Evolutionary conservation across 768 basidiomycete species (phyloP).

Genomic region (Tricholoma saponaceum): DNA sequence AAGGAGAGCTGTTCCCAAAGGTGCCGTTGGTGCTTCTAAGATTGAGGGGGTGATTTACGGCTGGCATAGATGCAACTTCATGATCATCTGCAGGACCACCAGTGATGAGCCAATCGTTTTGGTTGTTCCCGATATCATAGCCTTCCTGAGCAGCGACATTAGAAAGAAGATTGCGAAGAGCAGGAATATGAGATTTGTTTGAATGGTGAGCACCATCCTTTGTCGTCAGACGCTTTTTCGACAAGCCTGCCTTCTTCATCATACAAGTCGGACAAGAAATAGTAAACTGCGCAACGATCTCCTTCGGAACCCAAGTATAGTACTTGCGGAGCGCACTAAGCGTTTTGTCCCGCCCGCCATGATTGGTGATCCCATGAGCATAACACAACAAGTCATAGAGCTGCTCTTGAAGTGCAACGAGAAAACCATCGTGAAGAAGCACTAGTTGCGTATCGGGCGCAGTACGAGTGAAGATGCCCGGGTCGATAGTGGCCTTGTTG

Average conservation of each 20-base stretch:
- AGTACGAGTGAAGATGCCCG: not conserved
- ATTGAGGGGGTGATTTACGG: too few relatives aligned
- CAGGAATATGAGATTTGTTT: slow-evolving; percentile 15
- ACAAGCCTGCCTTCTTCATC: slow-evolving; percentile 36
- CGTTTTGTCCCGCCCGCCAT: slow-evolving; percentile 81
- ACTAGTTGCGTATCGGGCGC: slow-evolving; percentile 27
- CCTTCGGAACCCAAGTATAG: slow-evolving; percentile 85
- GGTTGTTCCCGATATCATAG: not conserved
- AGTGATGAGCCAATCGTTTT: not conserved
- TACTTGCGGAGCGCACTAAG: slow-evolving; percentile 57
- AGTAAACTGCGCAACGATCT: slow-evolving; percentile 75
- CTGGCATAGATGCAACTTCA: slow-evolving; percentile 3
- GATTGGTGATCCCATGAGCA: slow-evolving; percentile 60
- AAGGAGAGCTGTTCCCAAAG: slow-evolving; percentile 8
- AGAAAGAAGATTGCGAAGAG: slow-evolving; percentile 18
- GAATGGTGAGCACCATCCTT: slow-evolving; percentile 7
- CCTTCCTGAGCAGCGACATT: not conserved
- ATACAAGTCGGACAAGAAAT: slow-evolving; percentile 76
- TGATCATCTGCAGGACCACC: not conserved
- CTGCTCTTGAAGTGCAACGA: slow-evolving; percentile 75
- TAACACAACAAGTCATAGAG: slow-evolving; percentile 76
- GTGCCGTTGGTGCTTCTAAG: slow-evolving; percentile 1
- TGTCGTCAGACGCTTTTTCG: slow-evolving; percentile 10
- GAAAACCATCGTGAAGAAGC: slow-evolving; percentile 65
- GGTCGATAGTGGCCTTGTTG: slow-evolving; percentile 18